Evolutionary conservation across 176 grass and related monocot species (phyloP), one percentile per base, ranked within the genome.

Genomic region (Dactylis glomerata): DNA sequence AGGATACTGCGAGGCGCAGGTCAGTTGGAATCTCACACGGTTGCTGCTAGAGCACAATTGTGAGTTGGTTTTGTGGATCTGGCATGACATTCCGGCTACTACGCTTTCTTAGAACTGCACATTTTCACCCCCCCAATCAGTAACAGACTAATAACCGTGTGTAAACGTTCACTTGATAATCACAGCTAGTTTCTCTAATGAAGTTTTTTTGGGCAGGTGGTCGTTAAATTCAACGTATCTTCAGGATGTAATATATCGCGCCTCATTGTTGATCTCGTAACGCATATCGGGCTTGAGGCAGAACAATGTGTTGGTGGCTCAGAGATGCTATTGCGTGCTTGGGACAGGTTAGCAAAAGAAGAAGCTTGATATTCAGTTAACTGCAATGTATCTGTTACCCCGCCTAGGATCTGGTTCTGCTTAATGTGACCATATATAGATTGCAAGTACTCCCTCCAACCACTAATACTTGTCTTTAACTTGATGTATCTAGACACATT

Each of bases 181-280:
- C 23, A 9, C 14, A 30, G 24, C 58, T 58, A 6, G 42, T 78
- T n/a, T 86, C 7, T 56, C 82, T 77, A 26, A 85, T 52, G 76
- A 14, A 6, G 19, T 76, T 78, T 77, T 64, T 31, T 40, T 3
- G 41, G 47, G 27, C 86, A 96, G 93, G 64, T 96, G 26, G 85
- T 89, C 26, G 88, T 96, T 77, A 93, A 92, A 85, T 96, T 96
- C 78, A 89, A 89, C 19, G 79, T 93, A 77, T 86, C 91, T 74
- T 90, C 86, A 13, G 62, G 83, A 13, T 92, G 93, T 77, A 87
- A 91, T 56, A 12, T 89, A 22, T 93, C 91, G 0, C 88, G 68
- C 23, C 82, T 95, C 32, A 91, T 95, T 55, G 82, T 95, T 51
- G 88, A 96, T 87, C 78, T 93, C 37, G 85, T 92, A 30, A 84